phyloP scores from a whole-genome alignment of 2,329 filamentous ascomycete species.

The Fusarium sublunatum region DNA sequence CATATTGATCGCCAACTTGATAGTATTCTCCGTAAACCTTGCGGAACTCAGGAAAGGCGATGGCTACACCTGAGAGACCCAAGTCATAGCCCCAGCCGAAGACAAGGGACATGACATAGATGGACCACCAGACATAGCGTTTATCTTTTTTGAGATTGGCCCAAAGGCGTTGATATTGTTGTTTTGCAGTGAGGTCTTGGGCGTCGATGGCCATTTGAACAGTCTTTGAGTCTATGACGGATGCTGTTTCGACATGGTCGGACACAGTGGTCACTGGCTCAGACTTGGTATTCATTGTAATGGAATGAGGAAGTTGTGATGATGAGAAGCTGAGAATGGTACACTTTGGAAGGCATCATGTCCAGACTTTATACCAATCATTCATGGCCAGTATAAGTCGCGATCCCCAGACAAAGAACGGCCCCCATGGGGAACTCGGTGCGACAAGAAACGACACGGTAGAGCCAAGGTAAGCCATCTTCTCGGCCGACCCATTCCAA shows the following conservation, averaged over 20 bases:
- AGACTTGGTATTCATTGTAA: slow-evolving; percentile 8
- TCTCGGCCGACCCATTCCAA: too few relatives aligned
- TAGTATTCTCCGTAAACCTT: slow-evolving; percentile 51
- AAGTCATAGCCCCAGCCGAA: slow-evolving; percentile 52
- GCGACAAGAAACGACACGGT: background rate
- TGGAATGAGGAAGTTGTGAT: background rate
- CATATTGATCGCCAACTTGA: slow-evolving; percentile 43
- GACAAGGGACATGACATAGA: slow-evolving; percentile 50
- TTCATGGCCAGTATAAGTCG: rapidly evolving
- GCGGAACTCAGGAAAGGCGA: slow-evolving; percentile 51
- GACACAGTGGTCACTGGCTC: slow-evolving; percentile 9
- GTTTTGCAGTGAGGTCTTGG: slow-evolving; percentile 39
- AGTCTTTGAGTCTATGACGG: background rate
- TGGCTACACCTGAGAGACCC: slow-evolving; percentile 51
- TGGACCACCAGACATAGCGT: slow-evolving; percentile 44
- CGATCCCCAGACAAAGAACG: background rate
- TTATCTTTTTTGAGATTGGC: slow-evolving; percentile 47
- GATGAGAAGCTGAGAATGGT: background rate
- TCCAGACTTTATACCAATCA: slow-evolving; percentile 1
- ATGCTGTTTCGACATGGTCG: slow-evolving; percentile 12
- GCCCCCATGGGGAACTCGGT: slow-evolving; percentile 12
- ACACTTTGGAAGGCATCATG: background rate
- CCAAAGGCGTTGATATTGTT: slow-evolving; percentile 47
- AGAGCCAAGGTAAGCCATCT: background rate
- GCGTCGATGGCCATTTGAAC: slow-evolving; percentile 26